These are phyloP conservation scores for Melaleuca quinquenervia DNA, from an alignment of 345 rosid species.

Conservation along the genomic window DNA sequence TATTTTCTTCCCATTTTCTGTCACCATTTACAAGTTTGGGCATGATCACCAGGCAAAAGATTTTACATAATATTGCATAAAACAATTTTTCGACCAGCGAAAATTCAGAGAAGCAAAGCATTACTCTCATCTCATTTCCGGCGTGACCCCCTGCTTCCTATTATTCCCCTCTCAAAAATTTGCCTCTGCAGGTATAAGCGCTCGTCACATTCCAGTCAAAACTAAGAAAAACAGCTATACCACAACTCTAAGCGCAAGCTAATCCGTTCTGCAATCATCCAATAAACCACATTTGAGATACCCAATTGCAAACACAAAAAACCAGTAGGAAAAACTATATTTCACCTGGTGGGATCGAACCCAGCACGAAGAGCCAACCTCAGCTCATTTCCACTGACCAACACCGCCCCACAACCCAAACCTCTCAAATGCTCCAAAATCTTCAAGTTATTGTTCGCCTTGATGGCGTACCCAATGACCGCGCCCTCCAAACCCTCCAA, in stretches of 20 bases:
- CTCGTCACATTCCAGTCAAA: neutral
- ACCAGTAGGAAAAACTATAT: neutral
- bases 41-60: no score
- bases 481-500: slow-evolving; percentile 54
- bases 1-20: no score
- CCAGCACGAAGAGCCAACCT: slow-evolving; percentile 82
- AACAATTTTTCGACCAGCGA: no score
- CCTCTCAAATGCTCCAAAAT: slow-evolving; percentile 87
- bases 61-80: no score
- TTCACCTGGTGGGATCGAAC: slow-evolving; percentile 79
- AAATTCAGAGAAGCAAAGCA: no score
- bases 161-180: no score
- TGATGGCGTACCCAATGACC: slow-evolving; percentile 83
- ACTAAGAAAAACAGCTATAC: neutral
- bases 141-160: no score
- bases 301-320: neutral
- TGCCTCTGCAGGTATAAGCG: slow-evolving; percentile 12
- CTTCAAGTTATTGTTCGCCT: slow-evolving; percentile 87
- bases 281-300: neutral
- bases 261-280: neutral
- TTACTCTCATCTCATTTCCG: no score
- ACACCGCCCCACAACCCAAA: slow-evolving; percentile 89
- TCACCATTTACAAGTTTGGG: no score
- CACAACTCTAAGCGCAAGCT: neutral
- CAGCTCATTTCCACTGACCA: slow-evolving; percentile 95